phyloP scores from a whole-genome alignment of 495 filamentous ascomycete genomes.

The Xylaria bambusicola region DNA sequence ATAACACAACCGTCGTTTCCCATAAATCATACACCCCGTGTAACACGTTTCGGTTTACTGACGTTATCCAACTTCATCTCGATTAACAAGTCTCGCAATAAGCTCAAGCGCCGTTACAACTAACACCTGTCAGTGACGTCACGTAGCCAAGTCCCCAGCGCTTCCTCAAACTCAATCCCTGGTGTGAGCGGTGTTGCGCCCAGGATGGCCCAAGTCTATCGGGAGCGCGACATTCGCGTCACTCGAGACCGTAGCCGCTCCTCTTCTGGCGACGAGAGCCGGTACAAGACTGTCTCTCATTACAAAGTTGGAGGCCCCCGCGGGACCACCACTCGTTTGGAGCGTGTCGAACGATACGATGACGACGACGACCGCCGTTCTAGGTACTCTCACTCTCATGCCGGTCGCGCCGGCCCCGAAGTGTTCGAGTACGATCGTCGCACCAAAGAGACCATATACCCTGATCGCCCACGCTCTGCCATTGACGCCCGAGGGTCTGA shows the following conservation, averaged over 20 bases:
- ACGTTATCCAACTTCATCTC: background rate
- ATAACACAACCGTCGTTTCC: background rate
- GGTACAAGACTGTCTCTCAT: conserved; percentile 53
- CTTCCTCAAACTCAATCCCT: background rate
- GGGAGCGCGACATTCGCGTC: conserved; percentile 47
- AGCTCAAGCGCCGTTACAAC: background rate
- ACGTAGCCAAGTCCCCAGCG: conserved; percentile 10
- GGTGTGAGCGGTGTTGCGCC: conserved; percentile 9
- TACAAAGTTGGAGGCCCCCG: conserved; percentile 50
- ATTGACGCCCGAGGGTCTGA: conserved; percentile 42
- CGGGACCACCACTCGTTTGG: conserved; percentile 36
- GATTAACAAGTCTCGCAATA: background rate
- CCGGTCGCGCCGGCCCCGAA: conserved; percentile 38
- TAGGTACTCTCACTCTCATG: conserved; percentile 39
- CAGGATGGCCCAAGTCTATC: conserved; percentile 50
- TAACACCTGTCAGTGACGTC: conserved; percentile 13
- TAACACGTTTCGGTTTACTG: conserved; percentile 9
- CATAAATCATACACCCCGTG: background rate
- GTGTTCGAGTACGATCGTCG: conserved; percentile 51
- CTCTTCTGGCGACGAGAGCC: conserved; percentile 51
- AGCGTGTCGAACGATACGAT: conserved; percentile 48
- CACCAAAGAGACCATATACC: conserved; percentile 43
- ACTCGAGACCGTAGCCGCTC: conserved; percentile 47
- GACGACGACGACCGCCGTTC: conserved; percentile 54
- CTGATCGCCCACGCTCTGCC: conserved; percentile 49